Percentiles rank a stretch among this genome's conserved stretches.
Evolutionary conservation across 768 basidiomycete genomes (phyloP).

Genomic region (Tricholoma terreum): DNA sequence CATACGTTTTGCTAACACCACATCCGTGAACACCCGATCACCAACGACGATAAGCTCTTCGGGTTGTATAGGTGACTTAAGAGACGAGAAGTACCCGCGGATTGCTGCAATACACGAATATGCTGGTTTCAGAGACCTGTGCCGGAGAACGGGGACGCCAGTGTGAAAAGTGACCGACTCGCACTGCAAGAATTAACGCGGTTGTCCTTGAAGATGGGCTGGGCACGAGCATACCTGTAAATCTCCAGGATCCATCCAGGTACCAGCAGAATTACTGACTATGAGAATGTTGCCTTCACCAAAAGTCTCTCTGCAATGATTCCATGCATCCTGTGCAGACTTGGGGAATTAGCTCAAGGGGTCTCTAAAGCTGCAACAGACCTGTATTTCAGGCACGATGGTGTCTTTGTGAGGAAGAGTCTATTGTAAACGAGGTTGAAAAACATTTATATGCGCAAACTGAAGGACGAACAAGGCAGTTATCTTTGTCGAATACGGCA

Average conservation of each 20-base stretch:
- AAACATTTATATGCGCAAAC: not conserved
- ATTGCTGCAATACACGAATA: slow-evolving; percentile 73
- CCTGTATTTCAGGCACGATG: slow-evolving; percentile 74
- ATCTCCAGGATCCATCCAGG: slow-evolving; percentile 67
- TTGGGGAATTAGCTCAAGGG: not conserved
- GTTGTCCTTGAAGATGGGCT: not conserved
- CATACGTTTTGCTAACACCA: slow-evolving; percentile 84
- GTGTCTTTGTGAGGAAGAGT: slow-evolving; percentile 76
- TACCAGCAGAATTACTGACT: slow-evolving; percentile 94
- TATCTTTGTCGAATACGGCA: slow-evolving; percentile 97
- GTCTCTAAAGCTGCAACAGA: slow-evolving; percentile 26
- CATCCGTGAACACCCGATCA: slow-evolving; percentile 90
- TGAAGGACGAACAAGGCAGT: slow-evolving; percentile 71
- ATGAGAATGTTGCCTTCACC: slow-evolving; percentile 79
- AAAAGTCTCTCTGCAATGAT: slow-evolving; percentile 66
- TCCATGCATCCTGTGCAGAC: slow-evolving; percentile 66
- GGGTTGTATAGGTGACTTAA: slow-evolving; percentile 51
- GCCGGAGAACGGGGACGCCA: slow-evolving; percentile 77
- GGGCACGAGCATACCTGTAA: slow-evolving; percentile 60
- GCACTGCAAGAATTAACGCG: slow-evolving; percentile 46
- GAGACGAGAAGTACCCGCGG: slow-evolving; percentile 68
- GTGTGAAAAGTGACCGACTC: slow-evolving; percentile 82
- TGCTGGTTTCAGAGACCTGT: slow-evolving; percentile 74
- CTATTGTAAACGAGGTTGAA: slow-evolving; percentile 36
- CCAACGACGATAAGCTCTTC: slow-evolving; percentile 80